These are phyloP conservation scores for Fusarium aywerte DNA, from an alignment of 2,329 filamentous ascomycete genomes.

Conservation along the genomic window DNA sequence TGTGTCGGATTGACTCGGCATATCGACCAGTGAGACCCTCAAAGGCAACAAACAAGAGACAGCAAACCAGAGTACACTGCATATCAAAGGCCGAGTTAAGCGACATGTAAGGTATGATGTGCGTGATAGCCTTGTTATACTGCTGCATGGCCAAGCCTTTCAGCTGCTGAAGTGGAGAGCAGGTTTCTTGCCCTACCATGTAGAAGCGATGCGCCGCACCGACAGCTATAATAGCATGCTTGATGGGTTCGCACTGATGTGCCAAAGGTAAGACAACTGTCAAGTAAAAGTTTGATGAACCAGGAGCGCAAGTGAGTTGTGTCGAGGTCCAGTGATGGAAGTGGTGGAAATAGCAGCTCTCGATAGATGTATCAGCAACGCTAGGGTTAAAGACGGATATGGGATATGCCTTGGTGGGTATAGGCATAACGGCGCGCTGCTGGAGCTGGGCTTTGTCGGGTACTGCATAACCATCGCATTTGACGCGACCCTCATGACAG, in stretches of 20 bases:
- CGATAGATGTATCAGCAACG: slow-evolving; percentile 16
- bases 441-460: slow-evolving; percentile 11
- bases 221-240: slow-evolving; percentile 28
- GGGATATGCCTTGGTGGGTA: background rate
- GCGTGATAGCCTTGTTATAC: slow-evolving; percentile 39
- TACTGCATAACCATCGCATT: slow-evolving; percentile 39
- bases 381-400: slow-evolving; percentile 3
- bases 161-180: slow-evolving; percentile 30
- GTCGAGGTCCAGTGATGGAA: slow-evolving; percentile 35
- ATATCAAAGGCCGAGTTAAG: slow-evolving; percentile 18
- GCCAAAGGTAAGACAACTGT: slow-evolving; percentile 27
- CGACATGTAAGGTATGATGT: slow-evolving; percentile 32
- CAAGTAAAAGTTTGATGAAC: slow-evolving; percentile 29
- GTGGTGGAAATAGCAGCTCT: slow-evolving; percentile 35
- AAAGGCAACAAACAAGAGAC: slow-evolving; percentile 40
- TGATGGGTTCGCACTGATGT: slow-evolving; percentile 25
- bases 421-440: background rate
- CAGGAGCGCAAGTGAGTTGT: slow-evolving; percentile 24
- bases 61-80: slow-evolving; percentile 37
- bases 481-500: slow-evolving; percentile 28
- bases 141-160: slow-evolving; percentile 34
- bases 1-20: slow-evolving; percentile 35
- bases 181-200: slow-evolving; percentile 24
- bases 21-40: slow-evolving; percentile 41
- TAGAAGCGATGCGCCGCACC: slow-evolving; percentile 35